phyloP scores from a whole-genome alignment of 352 stramenopile species.

The Plasmopara muralis region DNA sequence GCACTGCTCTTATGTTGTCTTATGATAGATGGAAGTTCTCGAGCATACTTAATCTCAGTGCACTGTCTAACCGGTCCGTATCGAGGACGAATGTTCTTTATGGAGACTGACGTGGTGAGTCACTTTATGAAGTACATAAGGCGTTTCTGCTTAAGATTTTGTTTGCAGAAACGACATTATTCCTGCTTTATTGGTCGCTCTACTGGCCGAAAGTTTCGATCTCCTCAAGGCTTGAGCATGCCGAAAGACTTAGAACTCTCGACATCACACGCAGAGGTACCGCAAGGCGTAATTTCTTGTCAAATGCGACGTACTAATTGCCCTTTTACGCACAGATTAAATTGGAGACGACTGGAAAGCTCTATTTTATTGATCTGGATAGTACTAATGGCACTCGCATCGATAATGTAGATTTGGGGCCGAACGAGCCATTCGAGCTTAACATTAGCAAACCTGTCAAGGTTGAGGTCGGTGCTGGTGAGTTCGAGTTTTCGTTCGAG shows the following conservation, averaged over 20 bases:
- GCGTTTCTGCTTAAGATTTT: background rate
- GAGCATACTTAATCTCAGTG: conserved; percentile 45
- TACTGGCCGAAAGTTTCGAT: conserved; percentile 71
- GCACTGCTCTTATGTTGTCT: conserved; percentile 1
- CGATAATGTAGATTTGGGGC: conserved; percentile 42
- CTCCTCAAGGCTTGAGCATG: conserved; percentile 63
- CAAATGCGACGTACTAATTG: conserved; percentile 1
- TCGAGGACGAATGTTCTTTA: conserved; percentile 46
- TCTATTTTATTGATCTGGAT: conserved; percentile 72
- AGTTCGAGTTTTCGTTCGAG: conserved; percentile 51
- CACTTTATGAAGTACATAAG: background rate
- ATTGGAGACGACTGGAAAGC: conserved; percentile 46
- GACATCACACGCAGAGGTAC: conserved; percentile 73
- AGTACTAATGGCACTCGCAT: conserved; percentile 78
- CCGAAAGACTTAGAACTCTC: conserved; percentile 76
- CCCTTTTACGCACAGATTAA: conserved; percentile 35
- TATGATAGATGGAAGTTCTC: conserved; percentile 16
- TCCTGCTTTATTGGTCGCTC: conserved; percentile 71
- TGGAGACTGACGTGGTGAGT: conserved; percentile 51
- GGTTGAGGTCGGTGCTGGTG: conserved; percentile 44
- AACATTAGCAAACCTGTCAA: conserved; percentile 35
- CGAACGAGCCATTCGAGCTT: conserved; percentile 45
- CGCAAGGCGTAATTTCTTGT: background rate
- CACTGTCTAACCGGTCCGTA: conserved; percentile 50
- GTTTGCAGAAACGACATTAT: conserved; percentile 33